phyloP scores from a whole-genome alignment of 1,284 basidiomycete species.

The Erythrobasidium hasegawianum region DNA sequence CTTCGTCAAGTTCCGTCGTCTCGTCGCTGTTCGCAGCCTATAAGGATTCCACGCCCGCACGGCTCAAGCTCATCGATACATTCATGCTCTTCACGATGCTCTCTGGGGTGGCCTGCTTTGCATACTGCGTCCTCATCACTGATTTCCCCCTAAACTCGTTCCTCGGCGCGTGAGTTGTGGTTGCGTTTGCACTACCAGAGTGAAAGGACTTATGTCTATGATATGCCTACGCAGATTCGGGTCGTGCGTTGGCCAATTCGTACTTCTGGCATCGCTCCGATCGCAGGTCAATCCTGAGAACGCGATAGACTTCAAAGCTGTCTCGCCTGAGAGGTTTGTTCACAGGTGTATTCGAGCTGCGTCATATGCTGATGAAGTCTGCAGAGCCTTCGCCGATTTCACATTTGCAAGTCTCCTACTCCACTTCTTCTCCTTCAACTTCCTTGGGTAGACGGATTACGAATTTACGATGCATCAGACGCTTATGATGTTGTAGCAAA shows the following conservation, averaged over 20 bases:
- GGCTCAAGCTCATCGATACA: slow-evolving; percentile 88
- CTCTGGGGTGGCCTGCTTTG: slow-evolving; percentile 83
- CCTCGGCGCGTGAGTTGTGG: slow-evolving; percentile 72
- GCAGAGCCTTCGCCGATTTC: slow-evolving; percentile 93
- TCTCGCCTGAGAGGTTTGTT: slow-evolving; percentile 85
- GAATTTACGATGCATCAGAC: slow-evolving; percentile 36
- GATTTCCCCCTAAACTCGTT: slow-evolving; percentile 98
- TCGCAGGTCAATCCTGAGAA: slow-evolving; percentile 88
- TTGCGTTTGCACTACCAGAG: too few relatives aligned
- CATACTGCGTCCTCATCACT: slow-evolving; percentile 84
- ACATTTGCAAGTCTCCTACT: slow-evolving; percentile 87
- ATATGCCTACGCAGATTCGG: slow-evolving; percentile 63
- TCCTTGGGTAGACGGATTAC: slow-evolving; percentile 82
- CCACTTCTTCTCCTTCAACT: slow-evolving; percentile 98
- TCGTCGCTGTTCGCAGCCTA: slow-evolving; percentile 20
- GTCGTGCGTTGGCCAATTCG: slow-evolving; percentile 93
- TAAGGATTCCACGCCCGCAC: slow-evolving; percentile 54
- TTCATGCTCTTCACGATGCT: slow-evolving; percentile 91
- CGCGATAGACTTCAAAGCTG: slow-evolving; percentile 54
- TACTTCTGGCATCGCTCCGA: slow-evolving; percentile 84
- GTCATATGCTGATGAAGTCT: neutral
- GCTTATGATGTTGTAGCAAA: slow-evolving; percentile 5
- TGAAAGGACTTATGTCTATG: neutral
- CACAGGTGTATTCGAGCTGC: neutral
- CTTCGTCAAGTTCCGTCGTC: slow-evolving; percentile 13